A percentile compares a stretch with the other conserved stretches of the same genome.
Conservation (phyloP, 2,329 filamentous ascomycete species). For the Daldinia sp. region DNA sequence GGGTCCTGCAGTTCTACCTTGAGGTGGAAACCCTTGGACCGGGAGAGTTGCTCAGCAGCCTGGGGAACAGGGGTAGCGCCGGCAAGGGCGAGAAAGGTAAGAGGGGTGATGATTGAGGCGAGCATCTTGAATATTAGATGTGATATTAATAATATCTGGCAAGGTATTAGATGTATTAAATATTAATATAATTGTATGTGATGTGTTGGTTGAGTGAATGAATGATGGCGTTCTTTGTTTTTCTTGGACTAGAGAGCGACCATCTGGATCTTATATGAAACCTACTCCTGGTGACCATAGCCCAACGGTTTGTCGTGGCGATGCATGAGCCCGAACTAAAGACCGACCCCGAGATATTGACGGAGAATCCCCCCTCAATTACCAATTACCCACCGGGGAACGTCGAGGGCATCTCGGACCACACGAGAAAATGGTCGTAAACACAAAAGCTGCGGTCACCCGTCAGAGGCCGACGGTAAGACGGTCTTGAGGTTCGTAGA, state of each 20-base stretch:
- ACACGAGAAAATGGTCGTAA: slow-evolving; percentile 5
- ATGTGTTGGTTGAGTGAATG: background rate
- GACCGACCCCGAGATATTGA: background rate
- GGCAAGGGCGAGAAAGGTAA: slow-evolving; percentile 22
- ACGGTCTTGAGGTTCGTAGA: slow-evolving; percentile 17
- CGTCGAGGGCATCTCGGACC: background rate
- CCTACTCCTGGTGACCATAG: background rate
- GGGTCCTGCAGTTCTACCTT: slow-evolving; percentile 21
- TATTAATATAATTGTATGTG: background rate
- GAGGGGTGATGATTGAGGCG: slow-evolving; percentile 21
- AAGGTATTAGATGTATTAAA: background rate
- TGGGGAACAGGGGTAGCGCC: slow-evolving; percentile 18
- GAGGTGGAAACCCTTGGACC: slow-evolving; percentile 26
- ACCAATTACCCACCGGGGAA: background rate
- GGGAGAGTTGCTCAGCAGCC: slow-evolving; percentile 5
- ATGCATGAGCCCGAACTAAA: background rate
- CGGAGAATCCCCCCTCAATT: background rate
- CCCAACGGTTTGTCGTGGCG: background rate
- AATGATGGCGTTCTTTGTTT: too few species aligned
- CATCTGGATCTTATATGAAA: background rate
- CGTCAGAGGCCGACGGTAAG: slow-evolving; percentile 1
- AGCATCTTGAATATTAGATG: slow-evolving; percentile 22
- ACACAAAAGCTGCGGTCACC: slow-evolving; percentile 19
- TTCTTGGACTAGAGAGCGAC: background rate
- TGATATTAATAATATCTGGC: background rate